Evolutionary conservation across 345 rosid genomes (phyloP), one percentile per base, ranked within the genome.

Genomic region (Salix dunnii): DNA sequence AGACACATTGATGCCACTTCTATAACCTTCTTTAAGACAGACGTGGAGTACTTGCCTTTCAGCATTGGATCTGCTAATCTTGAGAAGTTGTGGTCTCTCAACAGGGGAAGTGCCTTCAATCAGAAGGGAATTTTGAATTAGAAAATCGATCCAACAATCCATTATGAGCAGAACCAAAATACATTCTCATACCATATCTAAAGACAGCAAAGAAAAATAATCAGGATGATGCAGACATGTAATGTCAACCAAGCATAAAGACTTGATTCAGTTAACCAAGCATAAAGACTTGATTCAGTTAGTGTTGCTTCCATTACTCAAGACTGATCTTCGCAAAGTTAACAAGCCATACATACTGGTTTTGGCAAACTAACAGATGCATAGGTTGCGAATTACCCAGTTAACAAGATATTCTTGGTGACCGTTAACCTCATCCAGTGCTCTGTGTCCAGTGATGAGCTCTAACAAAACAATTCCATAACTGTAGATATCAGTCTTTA

Each of bases 1-100:
- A 88, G 25, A 75, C 97, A 93, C 79, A 78, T 75, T 20, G 81
- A 71, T 21, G 92, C 93, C 63, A 95, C 72, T 53, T 89, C 88
- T 20, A 93, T 17, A 31, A 83, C 89, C 76, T 73, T 89, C 81
- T 6, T 81, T n/a, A 90, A 48, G 21, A 68, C 72, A 8, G 86
- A 66, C 43, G 69, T 75, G 21, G 89, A 38, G 71, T 66, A 83
- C 58, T 49, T 74, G 28, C 89, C 83, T 78, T 28, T 36, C 61
- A 94, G 83, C 81, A 7, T 17, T 33, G 94, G 91, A 88, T 94
- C 97, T 42, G 72, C 77, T 36, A 78, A 21, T 17, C 21, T 66
- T n/a, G 36, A 55, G 21, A 38, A 53, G n/a, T 58, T 72, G 8
- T 21, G 67, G 36, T 78, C 73, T 27, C 33, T 78, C 76, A 78